Evolutionary conservation across 768 basidiomycete genomes (phyloP).

Genomic region (Mycena galericulata): DNA sequence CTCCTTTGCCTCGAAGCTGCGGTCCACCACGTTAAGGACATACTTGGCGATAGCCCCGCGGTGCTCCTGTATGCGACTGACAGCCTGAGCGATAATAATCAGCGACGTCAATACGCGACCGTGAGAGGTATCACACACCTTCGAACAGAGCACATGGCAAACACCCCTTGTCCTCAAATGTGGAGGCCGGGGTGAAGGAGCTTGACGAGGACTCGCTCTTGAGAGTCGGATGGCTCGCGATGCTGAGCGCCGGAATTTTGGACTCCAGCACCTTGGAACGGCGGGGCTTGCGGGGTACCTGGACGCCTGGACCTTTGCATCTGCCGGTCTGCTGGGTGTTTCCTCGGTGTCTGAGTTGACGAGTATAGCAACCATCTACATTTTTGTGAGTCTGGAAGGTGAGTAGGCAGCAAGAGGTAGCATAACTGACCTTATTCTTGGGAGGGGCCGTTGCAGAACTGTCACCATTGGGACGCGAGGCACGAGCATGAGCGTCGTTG

Average conservation of each 20-base stretch:
- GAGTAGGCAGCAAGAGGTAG: too few species aligned
- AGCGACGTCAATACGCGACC: too few species aligned
- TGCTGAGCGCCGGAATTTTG: not conserved
- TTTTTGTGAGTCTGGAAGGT: too few species aligned
- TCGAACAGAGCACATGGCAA: not conserved
- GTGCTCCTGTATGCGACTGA: conserved; percentile 5
- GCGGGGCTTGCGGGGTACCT: not conserved
- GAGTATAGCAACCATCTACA: not conserved
- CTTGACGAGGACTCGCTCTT: conserved; percentile 1
- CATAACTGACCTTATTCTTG: not conserved
- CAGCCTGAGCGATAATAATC: not conserved
- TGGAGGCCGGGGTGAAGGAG: not conserved
- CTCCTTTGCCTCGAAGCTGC: not conserved
- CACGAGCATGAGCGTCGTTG: not conserved
- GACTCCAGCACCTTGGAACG: not conserved
- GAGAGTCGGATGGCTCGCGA: not conserved
- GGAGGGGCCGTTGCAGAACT: not conserved
- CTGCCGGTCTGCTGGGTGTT: not conserved
- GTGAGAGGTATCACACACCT: too few species aligned
- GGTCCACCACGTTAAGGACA: not conserved
- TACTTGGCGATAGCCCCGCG: not conserved
- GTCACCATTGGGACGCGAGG: not conserved
- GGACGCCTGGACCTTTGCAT: not conserved
- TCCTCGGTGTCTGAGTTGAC: not conserved
- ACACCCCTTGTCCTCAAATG: not conserved